A percentile compares a stretch with the other conserved stretches of the same genome.
Conservation (phyloP, 306 rosid genomes). For the Cercis canadensis region DNA sequence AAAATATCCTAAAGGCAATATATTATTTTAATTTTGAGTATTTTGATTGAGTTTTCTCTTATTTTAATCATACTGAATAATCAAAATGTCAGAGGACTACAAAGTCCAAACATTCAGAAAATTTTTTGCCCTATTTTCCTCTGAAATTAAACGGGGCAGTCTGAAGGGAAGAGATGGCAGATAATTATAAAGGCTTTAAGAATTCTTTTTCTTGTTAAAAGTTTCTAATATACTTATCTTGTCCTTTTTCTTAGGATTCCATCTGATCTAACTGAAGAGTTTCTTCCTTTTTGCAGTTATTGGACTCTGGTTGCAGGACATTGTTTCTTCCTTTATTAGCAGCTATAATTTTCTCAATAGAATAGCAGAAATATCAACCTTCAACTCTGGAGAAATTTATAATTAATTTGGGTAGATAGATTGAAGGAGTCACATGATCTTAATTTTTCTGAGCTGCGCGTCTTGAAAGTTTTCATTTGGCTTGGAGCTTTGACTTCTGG, state of each 20-base stretch:
- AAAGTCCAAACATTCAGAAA: background rate
- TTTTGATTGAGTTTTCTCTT: background rate
- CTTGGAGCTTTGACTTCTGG: constrained; percentile 34
- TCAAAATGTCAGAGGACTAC: background rate
- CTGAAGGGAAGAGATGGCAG: constrained; percentile 4
- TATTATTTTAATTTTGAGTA: background rate
- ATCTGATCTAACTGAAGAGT: constrained; percentile 26
- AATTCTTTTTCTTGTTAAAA: background rate
- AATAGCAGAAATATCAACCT: constrained; percentile 3
- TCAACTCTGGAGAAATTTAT: constrained; percentile 19
- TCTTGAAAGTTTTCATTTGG: constrained; percentile 36
- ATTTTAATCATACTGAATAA: background rate
- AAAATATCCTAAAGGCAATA: background rate
- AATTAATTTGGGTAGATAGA: constrained; percentile 5
- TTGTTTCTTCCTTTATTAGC: constrained; percentile 5
- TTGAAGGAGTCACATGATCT: constrained; percentile 36
- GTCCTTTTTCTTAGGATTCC: constrained; percentile 13
- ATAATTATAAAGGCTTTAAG: background rate
- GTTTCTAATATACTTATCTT: background rate
- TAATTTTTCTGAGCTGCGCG: constrained; percentile 17
- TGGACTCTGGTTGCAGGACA: constrained; percentile 28
- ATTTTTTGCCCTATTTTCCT: background rate
- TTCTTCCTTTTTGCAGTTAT: constrained; percentile 42
- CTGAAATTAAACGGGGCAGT: background rate
- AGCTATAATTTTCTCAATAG: constrained; percentile 1